These are phyloP conservation scores for Phalaenopsis equestris DNA, from an alignment of 106 monocot genomes.

Conservation along the genomic window DNA sequence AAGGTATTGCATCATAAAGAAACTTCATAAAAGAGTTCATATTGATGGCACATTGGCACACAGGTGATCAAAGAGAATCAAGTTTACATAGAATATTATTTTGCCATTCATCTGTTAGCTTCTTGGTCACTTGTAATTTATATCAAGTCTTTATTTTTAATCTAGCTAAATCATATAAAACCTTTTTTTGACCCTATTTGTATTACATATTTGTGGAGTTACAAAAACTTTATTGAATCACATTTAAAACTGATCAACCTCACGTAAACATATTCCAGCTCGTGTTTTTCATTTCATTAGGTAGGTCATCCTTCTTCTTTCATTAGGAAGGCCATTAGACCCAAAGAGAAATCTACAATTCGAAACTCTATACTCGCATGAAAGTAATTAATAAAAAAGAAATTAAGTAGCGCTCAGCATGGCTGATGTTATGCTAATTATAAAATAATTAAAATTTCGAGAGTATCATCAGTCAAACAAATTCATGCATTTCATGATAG, in stretches of 20 bases:
- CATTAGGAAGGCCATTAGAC: not conserved
- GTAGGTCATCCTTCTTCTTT: not conserved
- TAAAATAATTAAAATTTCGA: not conserved
- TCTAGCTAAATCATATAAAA: not conserved
- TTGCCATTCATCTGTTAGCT: not conserved
- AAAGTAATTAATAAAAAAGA: not conserved
- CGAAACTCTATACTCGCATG: not conserved
- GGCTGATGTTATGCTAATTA: not conserved
- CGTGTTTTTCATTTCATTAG: no score
- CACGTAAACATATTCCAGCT: no score
- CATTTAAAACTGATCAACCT: not conserved
- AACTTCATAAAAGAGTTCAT: not conserved
- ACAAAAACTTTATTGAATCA: not conserved
- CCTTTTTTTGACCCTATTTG: not conserved
- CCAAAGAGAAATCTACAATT: not conserved
- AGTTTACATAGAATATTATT: not conserved
- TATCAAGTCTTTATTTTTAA: not conserved
- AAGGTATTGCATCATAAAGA: not conserved
- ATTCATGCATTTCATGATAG: not conserved
- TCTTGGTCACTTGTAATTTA: not conserved
- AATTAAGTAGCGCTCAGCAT: not conserved
- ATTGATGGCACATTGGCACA: not conserved
- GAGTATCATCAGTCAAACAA: not conserved
- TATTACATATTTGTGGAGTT: not conserved
- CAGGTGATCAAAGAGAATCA: not conserved